These are phyloP conservation scores for Saccharomycopsis phalli DNA, from an alignment of 1,139 yeast genomes.

Conservation along the genomic window DNA sequence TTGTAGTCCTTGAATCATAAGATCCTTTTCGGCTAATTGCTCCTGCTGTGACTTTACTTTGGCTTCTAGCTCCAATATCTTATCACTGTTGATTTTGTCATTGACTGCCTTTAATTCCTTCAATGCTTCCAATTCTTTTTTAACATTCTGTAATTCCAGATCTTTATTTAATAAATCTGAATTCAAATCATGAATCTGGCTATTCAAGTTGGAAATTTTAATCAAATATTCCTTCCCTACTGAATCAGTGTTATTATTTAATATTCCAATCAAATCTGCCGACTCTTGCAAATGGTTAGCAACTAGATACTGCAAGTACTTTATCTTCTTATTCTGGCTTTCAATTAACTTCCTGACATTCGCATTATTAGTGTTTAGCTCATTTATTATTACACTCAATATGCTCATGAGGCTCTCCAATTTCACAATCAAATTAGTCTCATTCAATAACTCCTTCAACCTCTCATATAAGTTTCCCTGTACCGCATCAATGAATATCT, in stretches of 20 bases:
- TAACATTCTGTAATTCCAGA: constrained; percentile 15
- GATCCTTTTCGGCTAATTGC: constrained; percentile 17
- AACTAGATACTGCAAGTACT: constrained; percentile 6
- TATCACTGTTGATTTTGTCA: constrained; percentile 20
- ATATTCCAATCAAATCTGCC: constrained; percentile 11
- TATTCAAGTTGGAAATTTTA: constrained; percentile 8
- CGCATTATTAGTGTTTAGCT: constrained; percentile 18
- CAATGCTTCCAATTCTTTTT: constrained; percentile 15
- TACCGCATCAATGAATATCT: constrained; percentile 1
- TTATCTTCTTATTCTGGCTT: constrained; percentile 15
- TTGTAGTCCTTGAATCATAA: constrained; percentile 3
- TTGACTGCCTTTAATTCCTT: constrained; percentile 5
- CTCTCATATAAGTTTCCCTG: constrained; percentile 6
- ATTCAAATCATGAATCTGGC: constrained; percentile 1
- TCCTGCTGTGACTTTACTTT: constrained; percentile 19
- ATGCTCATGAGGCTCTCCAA: constrained; percentile 14
- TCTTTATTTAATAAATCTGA: constrained; percentile 11
- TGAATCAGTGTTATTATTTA: constrained; percentile 6
- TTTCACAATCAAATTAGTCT: constrained; percentile 18
- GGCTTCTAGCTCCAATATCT: constrained; percentile 9
- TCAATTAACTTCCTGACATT: constrained; percentile 17
- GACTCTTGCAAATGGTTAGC: constrained; percentile 9
- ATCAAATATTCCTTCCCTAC: constrained; percentile 5
- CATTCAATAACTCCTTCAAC: constrained; percentile 15
- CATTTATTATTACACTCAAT: constrained; percentile 18